Evolutionary conservation across 129 eudicot species (phyloP).

Genomic region (Lonicera japonica): DNA sequence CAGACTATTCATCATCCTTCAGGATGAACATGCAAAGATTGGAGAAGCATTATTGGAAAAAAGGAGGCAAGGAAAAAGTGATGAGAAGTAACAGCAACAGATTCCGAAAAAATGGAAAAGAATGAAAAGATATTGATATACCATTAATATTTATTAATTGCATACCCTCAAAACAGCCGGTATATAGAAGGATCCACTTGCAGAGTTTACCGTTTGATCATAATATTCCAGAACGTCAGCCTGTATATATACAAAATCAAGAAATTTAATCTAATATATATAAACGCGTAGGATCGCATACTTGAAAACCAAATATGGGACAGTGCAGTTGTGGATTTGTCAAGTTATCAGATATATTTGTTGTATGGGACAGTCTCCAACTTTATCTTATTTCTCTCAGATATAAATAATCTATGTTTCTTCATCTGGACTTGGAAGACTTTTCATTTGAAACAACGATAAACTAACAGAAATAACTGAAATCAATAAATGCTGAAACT

Average conservation of each 20-base stretch:
- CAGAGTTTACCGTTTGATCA: conserved; percentile 86
- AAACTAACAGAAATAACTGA: background rate
- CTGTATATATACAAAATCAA: conserved; percentile 32
- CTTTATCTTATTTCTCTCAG: no score
- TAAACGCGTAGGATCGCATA: background rate
- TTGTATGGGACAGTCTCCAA: no score
- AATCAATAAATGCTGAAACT: background rate
- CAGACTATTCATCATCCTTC: conserved; percentile 6
- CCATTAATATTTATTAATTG: background rate
- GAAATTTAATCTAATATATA: background rate
- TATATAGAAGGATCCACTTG: conserved; percentile 82
- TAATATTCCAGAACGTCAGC: conserved; percentile 97
- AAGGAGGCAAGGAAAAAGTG: background rate
- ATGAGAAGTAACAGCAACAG: background rate
- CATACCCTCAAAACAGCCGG: conserved; percentile 97
- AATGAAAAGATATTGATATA: background rate
- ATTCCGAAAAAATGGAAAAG: conserved; percentile 1
- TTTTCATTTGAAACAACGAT: background rate
- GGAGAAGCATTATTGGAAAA: conserved; percentile 1
- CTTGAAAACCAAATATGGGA: background rate
- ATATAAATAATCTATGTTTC: background rate
- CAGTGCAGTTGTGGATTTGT: background rate
- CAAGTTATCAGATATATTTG: no score
- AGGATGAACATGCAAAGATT: conserved; percentile 11
- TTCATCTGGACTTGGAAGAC: background rate